These are phyloP conservation scores for Ciborinia camelliae DNA, from an alignment of 2,329 filamentous ascomycete genomes.

Conservation along the genomic window DNA sequence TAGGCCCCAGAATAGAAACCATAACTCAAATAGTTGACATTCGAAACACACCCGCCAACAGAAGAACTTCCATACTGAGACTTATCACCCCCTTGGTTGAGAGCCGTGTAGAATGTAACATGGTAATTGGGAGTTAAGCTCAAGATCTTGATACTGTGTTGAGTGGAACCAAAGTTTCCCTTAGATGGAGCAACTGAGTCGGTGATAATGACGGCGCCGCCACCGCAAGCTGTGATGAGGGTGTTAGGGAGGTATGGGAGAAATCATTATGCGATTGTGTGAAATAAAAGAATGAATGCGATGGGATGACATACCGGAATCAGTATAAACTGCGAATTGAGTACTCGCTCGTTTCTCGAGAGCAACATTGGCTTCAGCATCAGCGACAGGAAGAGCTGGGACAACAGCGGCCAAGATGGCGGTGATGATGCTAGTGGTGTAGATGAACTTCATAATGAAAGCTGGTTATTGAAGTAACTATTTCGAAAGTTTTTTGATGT, in stretches of 20 bases:
- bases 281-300: not conserved
- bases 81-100: conserved; percentile 2
- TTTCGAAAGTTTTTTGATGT: not conserved
- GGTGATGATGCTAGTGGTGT: conserved; percentile 13
- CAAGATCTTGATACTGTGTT: conserved; percentile 2
- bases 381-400: not conserved
- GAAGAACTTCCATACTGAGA: not conserved
- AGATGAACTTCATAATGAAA: conserved; percentile 14
- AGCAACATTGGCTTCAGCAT: not conserved
- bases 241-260: not conserved
- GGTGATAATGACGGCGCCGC: not conserved
- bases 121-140: not conserved
- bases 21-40: not conserved
- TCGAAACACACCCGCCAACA: not conserved
- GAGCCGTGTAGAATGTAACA: not conserved
- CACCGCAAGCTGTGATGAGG: not conserved
- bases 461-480: not conserved
- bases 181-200: not conserved
- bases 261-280: not conserved
- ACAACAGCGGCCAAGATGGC: conserved; percentile 2
- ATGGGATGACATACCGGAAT: conserved; percentile 1
- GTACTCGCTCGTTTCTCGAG: conserved; percentile 8
- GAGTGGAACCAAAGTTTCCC: conserved; percentile 8
- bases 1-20: not conserved
- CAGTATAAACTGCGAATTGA: conserved; percentile 11